A percentile compares a stretch with the other conserved stretches of the same genome.
These are phyloP conservation scores for Trametes villosa DNA, from an alignment of 768 basidiomycete species.

Conservation along the genomic window DNA sequence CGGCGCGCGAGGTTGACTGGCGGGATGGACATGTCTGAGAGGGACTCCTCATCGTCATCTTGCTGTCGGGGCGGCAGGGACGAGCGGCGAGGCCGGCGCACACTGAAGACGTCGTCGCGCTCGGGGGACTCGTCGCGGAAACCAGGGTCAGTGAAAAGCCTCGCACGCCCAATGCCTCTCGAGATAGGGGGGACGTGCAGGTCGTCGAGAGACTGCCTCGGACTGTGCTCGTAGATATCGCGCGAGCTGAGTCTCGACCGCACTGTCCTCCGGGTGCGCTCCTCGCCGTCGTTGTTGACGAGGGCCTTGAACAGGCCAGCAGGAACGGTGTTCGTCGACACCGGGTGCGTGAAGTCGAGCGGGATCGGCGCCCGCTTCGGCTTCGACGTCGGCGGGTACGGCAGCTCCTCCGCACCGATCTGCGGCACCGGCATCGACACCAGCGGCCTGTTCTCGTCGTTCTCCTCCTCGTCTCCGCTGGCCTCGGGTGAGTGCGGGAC, in stretches of 20 bases:
- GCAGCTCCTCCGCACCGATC: constrained; percentile 35
- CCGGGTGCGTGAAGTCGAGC: constrained; percentile 72
- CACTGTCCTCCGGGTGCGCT: constrained; percentile 69
- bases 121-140: constrained; percentile 35
- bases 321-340: constrained; percentile 75
- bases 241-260: constrained; percentile 77
- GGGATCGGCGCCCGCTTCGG: constrained; percentile 77
- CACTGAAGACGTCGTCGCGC: constrained; percentile 48
- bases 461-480: constrained; percentile 34
- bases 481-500: constrained; percentile 15
- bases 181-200: constrained; percentile 71
- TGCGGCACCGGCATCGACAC: constrained; percentile 19
- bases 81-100: constrained; percentile 39
- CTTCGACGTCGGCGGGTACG: constrained; percentile 39
- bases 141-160: constrained; percentile 61
- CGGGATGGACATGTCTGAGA: constrained; percentile 48
- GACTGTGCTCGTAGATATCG: constrained; percentile 64
- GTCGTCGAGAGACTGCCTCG: constrained; percentile 79
- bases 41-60: constrained; percentile 47
- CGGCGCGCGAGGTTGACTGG: constrained; percentile 57
- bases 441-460: constrained; percentile 29
- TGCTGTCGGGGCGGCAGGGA: constrained; percentile 51
- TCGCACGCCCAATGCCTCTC: constrained; percentile 54
- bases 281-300: constrained; percentile 53
- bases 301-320: constrained; percentile 87